A percentile compares a stretch with the other conserved stretches of the same genome.
These are phyloP conservation scores for Fraxinus paxiana DNA, from an alignment of 305 asterid species.

Conservation along the genomic window DNA sequence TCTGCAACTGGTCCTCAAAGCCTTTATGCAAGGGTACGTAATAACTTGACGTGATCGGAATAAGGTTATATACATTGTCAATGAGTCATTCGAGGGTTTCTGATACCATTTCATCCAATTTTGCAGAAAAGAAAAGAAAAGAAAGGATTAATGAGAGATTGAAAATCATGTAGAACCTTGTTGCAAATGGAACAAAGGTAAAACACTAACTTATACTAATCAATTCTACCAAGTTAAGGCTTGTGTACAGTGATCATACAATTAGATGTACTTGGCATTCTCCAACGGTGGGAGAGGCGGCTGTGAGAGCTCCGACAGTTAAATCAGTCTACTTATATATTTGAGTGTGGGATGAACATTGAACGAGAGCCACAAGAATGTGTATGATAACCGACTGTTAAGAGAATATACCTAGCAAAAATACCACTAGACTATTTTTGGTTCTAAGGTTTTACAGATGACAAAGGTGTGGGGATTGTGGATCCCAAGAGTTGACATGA, in stretches of 20 bases:
- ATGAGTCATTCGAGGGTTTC: not conserved
- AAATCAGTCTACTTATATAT: too few species aligned
- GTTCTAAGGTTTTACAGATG: too few species aligned
- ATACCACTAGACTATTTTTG: too few species aligned
- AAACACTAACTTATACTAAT: not conserved
- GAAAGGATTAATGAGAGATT: conserved; percentile 72
- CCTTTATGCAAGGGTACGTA: conserved; percentile 75
- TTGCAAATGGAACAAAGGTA: conserved; percentile 84
- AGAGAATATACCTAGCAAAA: too few species aligned
- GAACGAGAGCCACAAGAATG: too few species aligned
- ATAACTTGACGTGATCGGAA: not conserved
- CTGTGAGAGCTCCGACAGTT: too few species aligned
- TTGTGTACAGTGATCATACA: not conserved
- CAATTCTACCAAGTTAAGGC: not conserved
- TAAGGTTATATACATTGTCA: not conserved
- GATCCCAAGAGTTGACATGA: too few species aligned
- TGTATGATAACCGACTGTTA: too few species aligned
- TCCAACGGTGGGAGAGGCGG: too few species aligned
- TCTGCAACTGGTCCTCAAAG: conserved; percentile 90
- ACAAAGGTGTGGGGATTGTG: too few species aligned
- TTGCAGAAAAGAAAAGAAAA: conserved; percentile 73
- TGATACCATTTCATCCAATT: conserved; percentile 17
- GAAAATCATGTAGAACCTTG: conserved; percentile 64
- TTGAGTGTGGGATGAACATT: too few species aligned
- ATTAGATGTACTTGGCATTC: too few species aligned